phyloP scores from a whole-genome alignment of 2,329 filamentous ascomycete genomes.

The Penicillium sp. region DNA sequence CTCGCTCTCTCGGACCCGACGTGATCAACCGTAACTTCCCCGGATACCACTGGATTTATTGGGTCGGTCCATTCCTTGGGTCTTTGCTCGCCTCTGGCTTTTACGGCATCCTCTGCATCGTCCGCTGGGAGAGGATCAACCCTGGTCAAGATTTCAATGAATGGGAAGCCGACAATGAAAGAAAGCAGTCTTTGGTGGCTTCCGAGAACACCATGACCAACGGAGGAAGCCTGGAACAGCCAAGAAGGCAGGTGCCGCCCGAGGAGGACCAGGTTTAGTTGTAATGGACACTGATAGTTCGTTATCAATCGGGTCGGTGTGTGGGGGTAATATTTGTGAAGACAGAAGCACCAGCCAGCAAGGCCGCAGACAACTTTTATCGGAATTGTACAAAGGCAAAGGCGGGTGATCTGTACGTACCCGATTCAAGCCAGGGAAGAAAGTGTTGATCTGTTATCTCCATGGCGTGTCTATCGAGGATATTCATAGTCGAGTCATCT shows the following conservation, averaged over 20 bases:
- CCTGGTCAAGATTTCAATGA: constrained; percentile 59
- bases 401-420: neutral
- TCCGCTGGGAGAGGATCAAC: constrained; percentile 48
- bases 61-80: constrained; percentile 50
- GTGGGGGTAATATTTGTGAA: no score
- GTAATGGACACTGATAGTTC: neutral
- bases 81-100: constrained; percentile 52
- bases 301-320: no score
- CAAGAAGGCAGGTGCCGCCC: neutral
- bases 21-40: constrained; percentile 49
- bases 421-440: neutral
- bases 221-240: neutral
- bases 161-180: constrained; percentile 28
- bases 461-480: neutral
- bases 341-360: no score
- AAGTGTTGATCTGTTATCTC: neutral
- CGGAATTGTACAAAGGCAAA: neutral
- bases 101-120: constrained; percentile 50
- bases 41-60: constrained; percentile 55
- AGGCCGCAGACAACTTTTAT: no score
- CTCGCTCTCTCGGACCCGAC: constrained; percentile 51
- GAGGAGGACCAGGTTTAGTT: constrained; percentile 9
- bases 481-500: no score
- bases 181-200: constrained; percentile 14
- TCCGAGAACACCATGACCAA: constrained; percentile 17